These are phyloP conservation scores for Penicillium robsamsonii DNA, from an alignment of 495 filamentous ascomycete species.

Conservation along the genomic window DNA sequence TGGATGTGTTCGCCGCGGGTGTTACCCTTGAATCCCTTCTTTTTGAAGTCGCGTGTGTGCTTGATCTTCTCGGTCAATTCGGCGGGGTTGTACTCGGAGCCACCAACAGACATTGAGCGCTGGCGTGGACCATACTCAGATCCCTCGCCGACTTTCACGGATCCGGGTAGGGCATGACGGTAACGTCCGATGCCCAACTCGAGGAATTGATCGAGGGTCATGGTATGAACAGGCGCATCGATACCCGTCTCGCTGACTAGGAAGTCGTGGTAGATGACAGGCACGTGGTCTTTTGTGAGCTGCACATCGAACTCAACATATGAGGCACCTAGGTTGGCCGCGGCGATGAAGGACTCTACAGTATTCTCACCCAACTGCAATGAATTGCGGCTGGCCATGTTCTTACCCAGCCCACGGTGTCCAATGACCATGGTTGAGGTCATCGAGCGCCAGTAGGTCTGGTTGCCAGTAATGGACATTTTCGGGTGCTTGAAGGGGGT, in stretches of 20 bases:
- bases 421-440: conserved; percentile 86
- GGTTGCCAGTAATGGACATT: conserved; percentile 82
- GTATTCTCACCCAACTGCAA: conserved; percentile 97
- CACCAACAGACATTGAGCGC: conserved; percentile 59
- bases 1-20: conserved; percentile 91
- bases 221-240: conserved; percentile 91
- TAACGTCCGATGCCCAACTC: conserved; percentile 62
- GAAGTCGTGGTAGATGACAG: conserved; percentile 99
- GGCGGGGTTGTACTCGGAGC: conserved; percentile 49
- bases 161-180: conserved; percentile 15
- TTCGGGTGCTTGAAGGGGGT: conserved; percentile 93
- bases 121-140: conserved; percentile 29
- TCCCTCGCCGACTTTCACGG: conserved; percentile 16
- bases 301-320: conserved; percentile 97
- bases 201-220: conserved; percentile 91
- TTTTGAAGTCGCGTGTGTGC: conserved; percentile 91
- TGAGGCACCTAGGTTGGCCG: conserved; percentile 85
- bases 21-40: conserved; percentile 93
- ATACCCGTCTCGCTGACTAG: conserved; percentile 97
- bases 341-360: conserved; percentile 89
- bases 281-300: conserved; percentile 96
- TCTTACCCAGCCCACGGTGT: conserved; percentile 90
- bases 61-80: conserved; percentile 90
- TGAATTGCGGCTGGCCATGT: conserved; percentile 73
- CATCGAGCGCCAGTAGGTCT: conserved; percentile 94